These are phyloP conservation scores for Colletotrichum horii DNA, from an alignment of 2,329 filamentous ascomycete species.

Conservation along the genomic window DNA sequence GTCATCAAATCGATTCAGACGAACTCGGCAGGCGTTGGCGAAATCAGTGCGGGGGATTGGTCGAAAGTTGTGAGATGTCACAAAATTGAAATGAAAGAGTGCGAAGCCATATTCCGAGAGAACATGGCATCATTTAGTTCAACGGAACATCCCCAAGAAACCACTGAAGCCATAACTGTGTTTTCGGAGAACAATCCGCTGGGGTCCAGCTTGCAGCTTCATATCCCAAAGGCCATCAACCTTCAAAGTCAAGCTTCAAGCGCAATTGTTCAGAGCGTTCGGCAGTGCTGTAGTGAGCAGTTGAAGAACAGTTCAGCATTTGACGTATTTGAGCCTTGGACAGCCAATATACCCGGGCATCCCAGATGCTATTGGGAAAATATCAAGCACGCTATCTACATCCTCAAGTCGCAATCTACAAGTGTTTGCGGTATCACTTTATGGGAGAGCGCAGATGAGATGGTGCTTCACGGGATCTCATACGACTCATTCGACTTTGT, in stretches of 20 bases:
- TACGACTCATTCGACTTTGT: not conserved
- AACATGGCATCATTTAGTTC: not conserved
- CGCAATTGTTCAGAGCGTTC: not conserved
- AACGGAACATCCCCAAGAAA: not conserved
- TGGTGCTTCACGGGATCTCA: not conserved
- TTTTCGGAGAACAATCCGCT: not conserved
- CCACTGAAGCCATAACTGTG: not conserved
- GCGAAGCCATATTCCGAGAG: not conserved
- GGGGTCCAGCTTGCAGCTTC: rapidly evolving
- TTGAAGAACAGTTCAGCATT: rapidly evolving
- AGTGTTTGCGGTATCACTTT: not conserved
- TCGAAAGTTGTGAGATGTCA: not conserved
- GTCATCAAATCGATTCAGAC: not conserved
- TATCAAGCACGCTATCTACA: not conserved
- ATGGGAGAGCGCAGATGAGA: not conserved
- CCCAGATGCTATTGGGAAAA: not conserved
- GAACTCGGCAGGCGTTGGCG: not conserved
- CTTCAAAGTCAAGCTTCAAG: not conserved
- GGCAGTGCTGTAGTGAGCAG: not conserved
- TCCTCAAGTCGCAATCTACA: not conserved
- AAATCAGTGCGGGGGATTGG: not conserved
- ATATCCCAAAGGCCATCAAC: rapidly evolving
- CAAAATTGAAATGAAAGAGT: not conserved
- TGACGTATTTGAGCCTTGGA: not conserved
- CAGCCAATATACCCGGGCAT: rapidly evolving